A percentile compares a stretch with the other conserved stretches of the same genome.
Conservation (phyloP, 257 asterid species). For the Solanum chilense region DNA sequence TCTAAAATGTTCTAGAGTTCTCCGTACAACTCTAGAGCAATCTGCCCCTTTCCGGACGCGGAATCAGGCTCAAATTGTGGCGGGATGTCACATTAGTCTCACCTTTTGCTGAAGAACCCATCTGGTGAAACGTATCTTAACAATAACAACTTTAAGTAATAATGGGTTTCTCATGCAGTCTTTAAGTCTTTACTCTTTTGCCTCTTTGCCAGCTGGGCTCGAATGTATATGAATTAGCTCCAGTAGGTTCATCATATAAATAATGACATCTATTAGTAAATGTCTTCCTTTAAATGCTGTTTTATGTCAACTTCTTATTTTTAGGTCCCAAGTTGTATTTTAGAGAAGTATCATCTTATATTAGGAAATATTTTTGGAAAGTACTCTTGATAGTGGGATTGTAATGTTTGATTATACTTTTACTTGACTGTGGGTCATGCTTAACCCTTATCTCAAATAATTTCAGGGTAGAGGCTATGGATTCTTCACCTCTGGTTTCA, state of each 20-base stretch:
- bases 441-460: constrained; percentile 3
- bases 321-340: background rate
- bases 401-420: background rate
- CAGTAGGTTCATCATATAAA: background rate
- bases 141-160: background rate
- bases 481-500: constrained; percentile 34
- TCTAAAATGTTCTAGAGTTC: too few relatives aligned
- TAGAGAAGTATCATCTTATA: background rate
- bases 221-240: background rate
- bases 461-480: constrained; percentile 56
- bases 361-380: background rate
- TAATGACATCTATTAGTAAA: background rate
- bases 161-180: background rate
- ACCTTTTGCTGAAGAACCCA: background rate
- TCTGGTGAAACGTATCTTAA: background rate
- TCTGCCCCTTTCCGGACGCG: too few relatives aligned
- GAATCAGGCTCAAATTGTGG: too few relatives aligned
- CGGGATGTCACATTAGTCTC: background rate
- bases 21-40: too few relatives aligned
- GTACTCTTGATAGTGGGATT: background rate
- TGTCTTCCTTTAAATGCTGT: background rate
- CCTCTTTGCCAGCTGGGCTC: background rate
- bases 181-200: background rate
- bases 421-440: background rate
- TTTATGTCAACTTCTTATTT: background rate